These are phyloP conservation scores for Phytophthora sojae DNA, from an alignment of 352 stramenopile species.

Conservation along the genomic window DNA sequence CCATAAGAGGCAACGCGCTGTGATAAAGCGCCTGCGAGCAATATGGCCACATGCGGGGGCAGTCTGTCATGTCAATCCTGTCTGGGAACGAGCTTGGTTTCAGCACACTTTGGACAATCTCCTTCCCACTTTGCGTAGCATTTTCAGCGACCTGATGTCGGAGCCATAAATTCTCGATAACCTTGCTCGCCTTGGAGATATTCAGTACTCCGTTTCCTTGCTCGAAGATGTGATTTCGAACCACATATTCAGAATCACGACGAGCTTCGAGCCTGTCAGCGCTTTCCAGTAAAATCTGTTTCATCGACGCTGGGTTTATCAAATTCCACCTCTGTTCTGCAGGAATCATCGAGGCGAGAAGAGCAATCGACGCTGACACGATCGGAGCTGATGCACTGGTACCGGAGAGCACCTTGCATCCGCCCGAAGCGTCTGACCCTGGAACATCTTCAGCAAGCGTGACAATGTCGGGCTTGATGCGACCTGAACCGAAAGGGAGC, in stretches of 20 bases:
- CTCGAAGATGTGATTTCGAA: slow-evolving; percentile 87
- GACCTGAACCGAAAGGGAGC: slow-evolving; percentile 78
- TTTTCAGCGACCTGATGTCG: slow-evolving; percentile 35
- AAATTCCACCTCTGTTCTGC: slow-evolving; percentile 58
- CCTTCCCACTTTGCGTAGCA: slow-evolving; percentile 11
- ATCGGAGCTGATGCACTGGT: slow-evolving; percentile 89
- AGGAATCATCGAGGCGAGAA: slow-evolving; percentile 80
- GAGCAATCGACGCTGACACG: slow-evolving; percentile 74
- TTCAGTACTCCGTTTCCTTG: slow-evolving; percentile 85
- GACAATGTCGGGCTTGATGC: slow-evolving; percentile 88
- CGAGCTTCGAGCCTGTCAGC: slow-evolving; percentile 53
- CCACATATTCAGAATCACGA: slow-evolving; percentile 44
- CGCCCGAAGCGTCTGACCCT: slow-evolving; percentile 56
- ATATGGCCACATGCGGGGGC: slow-evolving; percentile 89
- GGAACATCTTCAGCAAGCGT: slow-evolving; percentile 74
- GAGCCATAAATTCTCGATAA: slow-evolving; percentile 52
- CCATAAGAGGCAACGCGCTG: slow-evolving; percentile 70
- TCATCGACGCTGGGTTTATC: slow-evolving; percentile 74
- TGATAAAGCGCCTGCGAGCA: slow-evolving; percentile 85
- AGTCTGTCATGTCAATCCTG: slow-evolving; percentile 75
- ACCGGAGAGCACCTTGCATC: slow-evolving; percentile 74
- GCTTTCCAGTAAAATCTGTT: slow-evolving; percentile 71
- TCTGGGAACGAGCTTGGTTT: slow-evolving; percentile 70
- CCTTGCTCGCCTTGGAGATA: slow-evolving; percentile 60
- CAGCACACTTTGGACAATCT: slow-evolving; percentile 14